phyloP scores from a whole-genome alignment of 768 basidiomycete genomes.

The Lyophyllum shimeji region DNA sequence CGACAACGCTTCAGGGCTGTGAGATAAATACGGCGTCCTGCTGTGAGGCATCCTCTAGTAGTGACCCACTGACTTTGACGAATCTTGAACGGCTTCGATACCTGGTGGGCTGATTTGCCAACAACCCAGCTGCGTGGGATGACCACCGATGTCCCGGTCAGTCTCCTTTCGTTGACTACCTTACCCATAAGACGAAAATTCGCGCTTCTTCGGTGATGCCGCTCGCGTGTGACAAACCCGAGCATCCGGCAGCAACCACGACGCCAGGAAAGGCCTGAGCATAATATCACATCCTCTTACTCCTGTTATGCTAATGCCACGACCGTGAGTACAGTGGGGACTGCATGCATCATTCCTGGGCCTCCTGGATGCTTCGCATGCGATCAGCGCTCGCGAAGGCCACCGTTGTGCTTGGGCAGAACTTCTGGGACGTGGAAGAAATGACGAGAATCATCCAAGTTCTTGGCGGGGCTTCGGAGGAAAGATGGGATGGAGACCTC shows the following conservation, averaged over 20 bases:
- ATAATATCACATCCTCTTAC: background rate
- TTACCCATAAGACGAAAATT: no score
- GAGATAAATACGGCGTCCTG: background rate
- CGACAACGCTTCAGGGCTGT: background rate
- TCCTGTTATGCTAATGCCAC: background rate
- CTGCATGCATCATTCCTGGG: background rate
- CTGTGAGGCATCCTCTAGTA: no score
- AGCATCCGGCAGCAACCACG: background rate
- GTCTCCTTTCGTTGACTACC: no score
- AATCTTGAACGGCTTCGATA: no score
- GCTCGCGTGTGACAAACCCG: background rate
- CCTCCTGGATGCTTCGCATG: background rate
- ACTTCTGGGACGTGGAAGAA: background rate
- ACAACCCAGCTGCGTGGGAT: no score
- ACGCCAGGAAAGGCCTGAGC: background rate
- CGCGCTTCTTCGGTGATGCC: background rate
- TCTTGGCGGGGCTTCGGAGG: background rate
- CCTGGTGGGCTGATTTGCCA: no score
- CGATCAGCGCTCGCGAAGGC: background rate
- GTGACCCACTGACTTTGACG: no score
- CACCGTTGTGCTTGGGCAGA: background rate
- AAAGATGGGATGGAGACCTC: background rate
- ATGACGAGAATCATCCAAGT: background rate
- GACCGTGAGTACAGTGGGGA: background rate
- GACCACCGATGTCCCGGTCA: background rate